Conservation (phyloP, 768 basidiomycete species). For the Russula dissimulans region DNA sequence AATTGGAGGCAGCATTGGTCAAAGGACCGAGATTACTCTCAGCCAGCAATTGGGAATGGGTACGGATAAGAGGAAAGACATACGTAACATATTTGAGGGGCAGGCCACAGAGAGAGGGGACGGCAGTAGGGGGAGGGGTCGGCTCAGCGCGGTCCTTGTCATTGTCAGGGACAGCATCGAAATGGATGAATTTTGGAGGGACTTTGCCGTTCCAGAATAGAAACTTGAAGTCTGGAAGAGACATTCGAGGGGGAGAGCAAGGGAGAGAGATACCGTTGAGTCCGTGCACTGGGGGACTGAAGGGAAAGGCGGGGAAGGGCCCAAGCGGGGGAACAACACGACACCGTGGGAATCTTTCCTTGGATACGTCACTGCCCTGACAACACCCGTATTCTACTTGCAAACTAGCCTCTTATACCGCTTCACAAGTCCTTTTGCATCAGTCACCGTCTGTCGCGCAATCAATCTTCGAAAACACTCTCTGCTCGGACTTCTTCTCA, state of each 20-base stretch:
- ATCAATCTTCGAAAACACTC: neutral
- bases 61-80: conserved; percentile 25
- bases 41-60: neutral
- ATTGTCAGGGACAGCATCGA: conserved; percentile 2
- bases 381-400: neutral
- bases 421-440: conserved; percentile 9
- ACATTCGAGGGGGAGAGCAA: conserved; percentile 1
- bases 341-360: neutral
- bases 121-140: conserved; percentile 29
- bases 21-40: neutral
- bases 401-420: conserved; percentile 11
- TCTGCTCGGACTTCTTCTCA: neutral
- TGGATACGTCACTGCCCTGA: neutral
- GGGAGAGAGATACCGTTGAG: neutral
- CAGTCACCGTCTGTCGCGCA: conserved; percentile 1
- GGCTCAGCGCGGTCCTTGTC: conserved; percentile 3
- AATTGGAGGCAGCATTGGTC: neutral
- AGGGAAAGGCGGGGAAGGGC: neutral
- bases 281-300: neutral
- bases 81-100: conserved; percentile 77
- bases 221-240: conserved; percentile 8
- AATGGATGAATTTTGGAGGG: conserved; percentile 2
- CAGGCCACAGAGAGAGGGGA: conserved; percentile 56
- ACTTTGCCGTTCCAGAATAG: conserved; percentile 15
- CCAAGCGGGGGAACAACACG: neutral